Evolutionary conservation across 768 basidiomycete species (phyloP).

Genomic region (Podaxis rugospora): DNA sequence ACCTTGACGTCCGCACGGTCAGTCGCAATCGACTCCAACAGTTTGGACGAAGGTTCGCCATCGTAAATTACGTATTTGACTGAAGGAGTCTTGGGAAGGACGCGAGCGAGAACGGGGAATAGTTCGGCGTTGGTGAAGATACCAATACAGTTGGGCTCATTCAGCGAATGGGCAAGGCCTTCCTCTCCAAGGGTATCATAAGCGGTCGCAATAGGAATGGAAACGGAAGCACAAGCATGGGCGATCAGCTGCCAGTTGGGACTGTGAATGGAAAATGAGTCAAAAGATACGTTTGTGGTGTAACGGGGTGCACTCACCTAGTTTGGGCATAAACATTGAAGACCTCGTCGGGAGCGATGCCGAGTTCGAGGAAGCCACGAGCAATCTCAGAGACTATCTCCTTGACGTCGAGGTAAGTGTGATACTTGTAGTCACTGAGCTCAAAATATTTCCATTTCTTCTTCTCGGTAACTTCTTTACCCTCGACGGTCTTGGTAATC

Average conservation of each 20-base stretch:
- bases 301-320: constrained; percentile 39
- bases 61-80: constrained; percentile 86
- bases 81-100: constrained; percentile 67
- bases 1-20: constrained; percentile 58
- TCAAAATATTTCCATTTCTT: constrained; percentile 98
- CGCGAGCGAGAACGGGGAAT: constrained; percentile 69
- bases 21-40: constrained; percentile 56
- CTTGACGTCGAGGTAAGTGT: constrained; percentile 69
- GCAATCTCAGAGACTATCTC: constrained; percentile 61
- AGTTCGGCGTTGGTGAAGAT: constrained; percentile 93
- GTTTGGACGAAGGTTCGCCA: constrained; percentile 48
- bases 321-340: constrained; percentile 92
- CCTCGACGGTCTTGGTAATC: constrained; percentile 77
- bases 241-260: constrained; percentile 84
- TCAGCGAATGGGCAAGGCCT: constrained; percentile 86
- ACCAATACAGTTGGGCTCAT: constrained; percentile 73
- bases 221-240: constrained; percentile 75
- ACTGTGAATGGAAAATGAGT: constrained; percentile 3
- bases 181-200: constrained; percentile 93
- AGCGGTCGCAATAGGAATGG: constrained; percentile 85
- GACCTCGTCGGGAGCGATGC: constrained; percentile 61
- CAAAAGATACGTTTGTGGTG: background rate
- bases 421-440: constrained; percentile 84
- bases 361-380: constrained; percentile 69
- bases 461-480: constrained; percentile 78